These are phyloP conservation scores for Ceratocystis harringtonii DNA, from an alignment of 2,329 filamentous ascomycete species.

Conservation along the genomic window DNA sequence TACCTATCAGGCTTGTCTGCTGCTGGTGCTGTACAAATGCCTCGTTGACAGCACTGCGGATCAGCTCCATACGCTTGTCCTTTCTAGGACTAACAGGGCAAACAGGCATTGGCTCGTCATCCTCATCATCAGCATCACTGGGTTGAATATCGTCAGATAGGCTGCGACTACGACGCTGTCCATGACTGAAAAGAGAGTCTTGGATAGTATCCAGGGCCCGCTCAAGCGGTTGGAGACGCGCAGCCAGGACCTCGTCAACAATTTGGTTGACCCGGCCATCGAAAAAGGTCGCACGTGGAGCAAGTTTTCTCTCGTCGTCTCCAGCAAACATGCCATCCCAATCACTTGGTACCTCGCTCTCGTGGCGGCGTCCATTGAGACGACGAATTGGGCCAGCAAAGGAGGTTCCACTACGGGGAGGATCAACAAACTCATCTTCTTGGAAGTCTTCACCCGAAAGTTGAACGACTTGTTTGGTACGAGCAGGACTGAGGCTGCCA, in stretches of 20 bases:
- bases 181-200: slow-evolving; percentile 45
- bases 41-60: slow-evolving; percentile 58
- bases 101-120: slow-evolving; percentile 52
- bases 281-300: slow-evolving; percentile 72
- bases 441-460: slow-evolving; percentile 28
- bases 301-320: slow-evolving; percentile 69
- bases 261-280: slow-evolving; percentile 79
- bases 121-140: slow-evolving; percentile 90
- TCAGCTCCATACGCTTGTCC: slow-evolving; percentile 70
- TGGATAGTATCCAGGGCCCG: slow-evolving; percentile 64
- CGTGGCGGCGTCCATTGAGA: slow-evolving; percentile 37
- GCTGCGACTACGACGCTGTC: slow-evolving; percentile 46
- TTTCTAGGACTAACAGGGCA: slow-evolving; percentile 63
- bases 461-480: slow-evolving; percentile 33
- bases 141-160: slow-evolving; percentile 55
- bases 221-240: slow-evolving; percentile 67
- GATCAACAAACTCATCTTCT: slow-evolving; percentile 46
- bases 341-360: slow-evolving; percentile 51
- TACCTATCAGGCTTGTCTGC: slow-evolving; percentile 29
- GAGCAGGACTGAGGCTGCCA: slow-evolving; percentile 58
- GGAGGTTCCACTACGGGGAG: slow-evolving; percentile 48
- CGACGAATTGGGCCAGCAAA: slow-evolving; percentile 41
- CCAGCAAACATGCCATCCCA: slow-evolving; percentile 82
- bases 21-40: slow-evolving; percentile 40
- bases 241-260: slow-evolving; percentile 61